Evolutionary conservation across 2,329 filamentous ascomycete genomes (phyloP).

Genomic region (Claviceps monticola): DNA sequence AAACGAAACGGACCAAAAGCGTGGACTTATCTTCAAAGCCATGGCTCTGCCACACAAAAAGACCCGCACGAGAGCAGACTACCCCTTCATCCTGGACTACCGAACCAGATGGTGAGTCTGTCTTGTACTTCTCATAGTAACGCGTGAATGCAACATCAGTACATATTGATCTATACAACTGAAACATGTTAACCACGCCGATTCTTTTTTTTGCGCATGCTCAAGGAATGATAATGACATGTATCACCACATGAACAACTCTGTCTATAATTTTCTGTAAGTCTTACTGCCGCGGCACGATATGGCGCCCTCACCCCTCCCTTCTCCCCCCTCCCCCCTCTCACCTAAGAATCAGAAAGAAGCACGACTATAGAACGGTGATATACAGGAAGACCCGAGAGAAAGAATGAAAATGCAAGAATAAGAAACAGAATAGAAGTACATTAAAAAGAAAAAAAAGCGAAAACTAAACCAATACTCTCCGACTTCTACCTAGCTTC

Average conservation of each 20-base stretch:
- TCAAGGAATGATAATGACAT: conserved; percentile 82
- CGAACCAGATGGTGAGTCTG: conserved; percentile 63
- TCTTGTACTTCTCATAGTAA: not conserved
- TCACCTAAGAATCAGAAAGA: no score
- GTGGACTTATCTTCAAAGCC: not conserved
- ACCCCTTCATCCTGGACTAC: conserved; percentile 67
- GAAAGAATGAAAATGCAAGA: not conserved
- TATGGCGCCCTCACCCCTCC: not conserved
- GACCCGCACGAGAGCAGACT: conserved; percentile 53
- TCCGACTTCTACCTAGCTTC: conserved; percentile 35
- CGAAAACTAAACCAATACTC: not conserved
- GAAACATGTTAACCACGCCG: not conserved
- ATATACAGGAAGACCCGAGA: not conserved
- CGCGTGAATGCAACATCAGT: no score
- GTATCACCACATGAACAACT: conserved; percentile 90
- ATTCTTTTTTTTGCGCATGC: not conserved
- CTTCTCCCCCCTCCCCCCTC: no score
- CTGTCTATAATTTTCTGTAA: conserved; percentile 67
- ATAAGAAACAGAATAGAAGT: not conserved
- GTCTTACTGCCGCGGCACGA: conserved; percentile 7
- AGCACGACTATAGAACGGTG: no score
- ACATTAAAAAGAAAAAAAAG: not conserved
- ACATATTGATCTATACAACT: no score
- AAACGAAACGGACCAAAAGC: no score
- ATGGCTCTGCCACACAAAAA: conserved; percentile 25